phyloP scores from a whole-genome alignment of 345 rosid genomes.

The Psidium friedrichsthalianum region DNA sequence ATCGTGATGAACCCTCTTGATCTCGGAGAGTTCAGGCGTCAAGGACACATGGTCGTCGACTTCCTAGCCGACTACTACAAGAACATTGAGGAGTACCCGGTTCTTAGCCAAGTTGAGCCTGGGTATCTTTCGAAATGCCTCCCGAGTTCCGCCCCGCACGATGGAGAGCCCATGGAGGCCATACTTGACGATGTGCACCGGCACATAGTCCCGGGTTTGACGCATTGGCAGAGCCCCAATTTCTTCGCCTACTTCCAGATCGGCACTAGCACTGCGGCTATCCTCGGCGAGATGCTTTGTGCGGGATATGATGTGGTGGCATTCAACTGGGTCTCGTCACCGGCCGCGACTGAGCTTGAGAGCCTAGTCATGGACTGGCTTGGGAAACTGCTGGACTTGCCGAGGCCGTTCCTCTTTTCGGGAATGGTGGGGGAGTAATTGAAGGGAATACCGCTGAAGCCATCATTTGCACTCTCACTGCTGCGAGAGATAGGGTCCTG shows the following conservation, averaged over 20 bases:
- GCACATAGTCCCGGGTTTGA: slow-evolving; percentile 29
- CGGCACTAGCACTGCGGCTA: slow-evolving; percentile 11
- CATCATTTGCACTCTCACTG: slow-evolving; percentile 20
- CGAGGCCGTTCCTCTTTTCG: slow-evolving; percentile 21
- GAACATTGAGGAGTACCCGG: slow-evolving; percentile 20
- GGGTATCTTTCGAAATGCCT: slow-evolving; percentile 20
- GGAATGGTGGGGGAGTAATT: slow-evolving; percentile 29
- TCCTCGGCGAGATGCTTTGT: slow-evolving; percentile 25
- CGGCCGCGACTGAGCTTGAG: slow-evolving; percentile 44
- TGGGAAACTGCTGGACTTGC: slow-evolving; percentile 20
- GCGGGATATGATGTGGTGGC: slow-evolving; percentile 23
- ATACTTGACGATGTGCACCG: slow-evolving; percentile 19
- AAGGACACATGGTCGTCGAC: slow-evolving; percentile 24
- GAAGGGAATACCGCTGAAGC: slow-evolving; percentile 29
- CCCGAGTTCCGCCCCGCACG: slow-evolving; percentile 17
- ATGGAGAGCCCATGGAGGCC: slow-evolving; percentile 16
- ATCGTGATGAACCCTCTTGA: slow-evolving; percentile 8
- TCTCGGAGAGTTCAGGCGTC: slow-evolving; percentile 26
- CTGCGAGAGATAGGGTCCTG: slow-evolving; percentile 22
- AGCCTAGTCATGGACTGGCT: slow-evolving; percentile 34
- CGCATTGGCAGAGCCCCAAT: slow-evolving; percentile 37
- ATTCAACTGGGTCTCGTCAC: slow-evolving; percentile 38
- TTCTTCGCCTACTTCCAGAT: slow-evolving; percentile 25
- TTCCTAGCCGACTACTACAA: slow-evolving; percentile 28
- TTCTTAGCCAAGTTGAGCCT: slow-evolving; percentile 23